Conservation (phyloP, 1,284 basidiomycete species). For the Pterula multifida region DNA sequence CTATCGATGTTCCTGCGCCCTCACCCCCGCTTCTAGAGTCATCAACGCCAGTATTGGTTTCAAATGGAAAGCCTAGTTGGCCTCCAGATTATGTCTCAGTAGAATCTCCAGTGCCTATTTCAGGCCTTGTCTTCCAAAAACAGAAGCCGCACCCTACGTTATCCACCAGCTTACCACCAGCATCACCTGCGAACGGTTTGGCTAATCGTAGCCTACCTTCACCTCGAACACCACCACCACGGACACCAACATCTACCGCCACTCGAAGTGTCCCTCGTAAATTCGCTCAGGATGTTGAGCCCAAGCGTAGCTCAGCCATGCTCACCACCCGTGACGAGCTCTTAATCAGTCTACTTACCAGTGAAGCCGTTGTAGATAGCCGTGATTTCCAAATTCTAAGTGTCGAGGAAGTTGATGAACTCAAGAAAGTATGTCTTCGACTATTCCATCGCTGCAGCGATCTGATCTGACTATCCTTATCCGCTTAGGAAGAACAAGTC, state of each 20-base stretch:
- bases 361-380: conserved; percentile 79
- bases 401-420: conserved; percentile 82
- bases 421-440: conserved; percentile 62
- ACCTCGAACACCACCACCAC: background rate
- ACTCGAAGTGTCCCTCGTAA: background rate
- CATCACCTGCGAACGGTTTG: background rate
- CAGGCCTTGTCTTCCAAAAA: background rate
- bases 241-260: background rate
- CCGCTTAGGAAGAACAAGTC: conserved; percentile 52
- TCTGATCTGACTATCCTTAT: conserved; percentile 4
- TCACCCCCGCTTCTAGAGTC: background rate
- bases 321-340: conserved; percentile 63
- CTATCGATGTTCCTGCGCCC: background rate
- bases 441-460: background rate
- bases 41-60: background rate
- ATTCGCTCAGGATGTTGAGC: background rate
- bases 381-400: conserved; percentile 62
- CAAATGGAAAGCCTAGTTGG: background rate
- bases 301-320: background rate
- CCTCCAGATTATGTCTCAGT: background rate
- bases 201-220: background rate
- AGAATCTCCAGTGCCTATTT: background rate
- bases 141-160: background rate
- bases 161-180: background rate
- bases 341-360: conserved; percentile 72